phyloP scores from a whole-genome alignment of 352 stramenopile species.

The Chrysophaeum taylorii region DNA sequence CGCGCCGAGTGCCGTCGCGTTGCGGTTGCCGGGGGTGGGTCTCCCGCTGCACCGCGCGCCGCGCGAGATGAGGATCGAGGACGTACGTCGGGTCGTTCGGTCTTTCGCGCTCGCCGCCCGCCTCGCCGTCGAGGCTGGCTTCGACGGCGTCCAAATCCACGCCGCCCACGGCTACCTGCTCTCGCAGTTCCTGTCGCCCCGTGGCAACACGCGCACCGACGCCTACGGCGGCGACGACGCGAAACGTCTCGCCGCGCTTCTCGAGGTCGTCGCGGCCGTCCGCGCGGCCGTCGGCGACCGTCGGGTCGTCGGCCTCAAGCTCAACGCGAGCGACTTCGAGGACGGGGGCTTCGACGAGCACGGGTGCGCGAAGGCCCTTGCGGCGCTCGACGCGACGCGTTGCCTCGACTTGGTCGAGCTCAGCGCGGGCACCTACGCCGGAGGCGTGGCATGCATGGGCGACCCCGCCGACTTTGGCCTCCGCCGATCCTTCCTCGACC shows the following conservation, averaged over 20 bases:
- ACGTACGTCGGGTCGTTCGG: slow-evolving; percentile 14
- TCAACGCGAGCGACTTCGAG: slow-evolving; percentile 4
- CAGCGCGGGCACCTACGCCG: background rate
- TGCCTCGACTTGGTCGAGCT: background rate
- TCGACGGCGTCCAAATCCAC: slow-evolving; percentile 32
- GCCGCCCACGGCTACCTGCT: slow-evolving; percentile 30
- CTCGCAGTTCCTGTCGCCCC: slow-evolving; percentile 26
- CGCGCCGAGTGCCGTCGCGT: background rate
- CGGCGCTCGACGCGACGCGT: background rate
- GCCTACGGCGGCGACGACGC: slow-evolving; percentile 15
- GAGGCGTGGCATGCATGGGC: background rate
- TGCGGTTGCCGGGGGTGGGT: background rate
- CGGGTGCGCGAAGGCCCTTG: background rate
- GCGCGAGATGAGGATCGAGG: slow-evolving; percentile 8
- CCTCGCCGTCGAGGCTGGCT: slow-evolving; percentile 17
- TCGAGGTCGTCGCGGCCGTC: background rate
- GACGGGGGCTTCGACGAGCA: background rate
- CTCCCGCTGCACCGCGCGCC: slow-evolving; percentile 9
- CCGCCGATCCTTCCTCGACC: background rate
- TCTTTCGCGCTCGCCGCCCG: slow-evolving; percentile 19
- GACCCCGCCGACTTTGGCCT: background rate
- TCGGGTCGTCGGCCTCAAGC: background rate
- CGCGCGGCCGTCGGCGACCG: background rate
- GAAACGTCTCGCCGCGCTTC: background rate
- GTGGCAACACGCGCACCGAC: slow-evolving; percentile 23